These are phyloP conservation scores for Blyttiomyces sp. DNA, from an alignment of 371 early-diverging fungal species.

Conservation along the genomic window DNA sequence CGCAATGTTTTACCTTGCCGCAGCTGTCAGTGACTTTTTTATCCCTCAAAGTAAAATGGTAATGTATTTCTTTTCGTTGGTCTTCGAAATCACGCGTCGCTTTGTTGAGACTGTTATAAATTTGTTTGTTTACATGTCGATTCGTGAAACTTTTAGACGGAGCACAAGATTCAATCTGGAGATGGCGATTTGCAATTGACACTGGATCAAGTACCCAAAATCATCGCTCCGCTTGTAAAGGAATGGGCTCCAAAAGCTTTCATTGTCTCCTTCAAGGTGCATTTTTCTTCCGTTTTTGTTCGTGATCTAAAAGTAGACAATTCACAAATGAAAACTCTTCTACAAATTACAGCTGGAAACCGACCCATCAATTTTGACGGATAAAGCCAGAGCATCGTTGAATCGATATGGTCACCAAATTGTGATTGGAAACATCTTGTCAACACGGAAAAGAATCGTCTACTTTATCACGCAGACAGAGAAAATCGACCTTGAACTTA, in stretches of 20 bases:
- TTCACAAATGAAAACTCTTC: too few relatives aligned
- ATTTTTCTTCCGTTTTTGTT: background rate
- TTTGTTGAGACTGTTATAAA: too few relatives aligned
- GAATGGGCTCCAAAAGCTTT: slow-evolving; percentile 85
- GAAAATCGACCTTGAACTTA: slow-evolving; percentile 60
- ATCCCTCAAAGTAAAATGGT: slow-evolving; percentile 89
- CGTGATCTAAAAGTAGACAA: too few relatives aligned
- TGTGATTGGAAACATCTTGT: slow-evolving; percentile 92
- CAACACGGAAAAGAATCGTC: slow-evolving; percentile 83
- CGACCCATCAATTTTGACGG: slow-evolving; percentile 72
- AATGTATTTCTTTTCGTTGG: too few relatives aligned
- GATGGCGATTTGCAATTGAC: slow-evolving; percentile 77
- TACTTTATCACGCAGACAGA: slow-evolving; percentile 49
- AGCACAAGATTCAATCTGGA: slow-evolving; percentile 95
- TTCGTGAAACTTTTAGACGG: slow-evolving; percentile 45
- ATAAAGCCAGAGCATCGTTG: slow-evolving; percentile 80
- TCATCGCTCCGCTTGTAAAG: slow-evolving; percentile 86
- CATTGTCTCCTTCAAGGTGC: slow-evolving; percentile 93
- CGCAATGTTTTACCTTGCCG: slow-evolving; percentile 94
- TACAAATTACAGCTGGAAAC: slow-evolving; percentile 74
- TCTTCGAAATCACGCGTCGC: background rate
- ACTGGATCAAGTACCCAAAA: slow-evolving; percentile 95
- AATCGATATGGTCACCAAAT: slow-evolving; percentile 92
- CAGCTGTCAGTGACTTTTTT: slow-evolving; percentile 97
- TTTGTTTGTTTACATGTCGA: background rate